A percentile compares a stretch with the other conserved stretches of the same genome.
Conservation (phyloP, 306 rosid genomes). For the apple (Malus domestica) region DNA sequence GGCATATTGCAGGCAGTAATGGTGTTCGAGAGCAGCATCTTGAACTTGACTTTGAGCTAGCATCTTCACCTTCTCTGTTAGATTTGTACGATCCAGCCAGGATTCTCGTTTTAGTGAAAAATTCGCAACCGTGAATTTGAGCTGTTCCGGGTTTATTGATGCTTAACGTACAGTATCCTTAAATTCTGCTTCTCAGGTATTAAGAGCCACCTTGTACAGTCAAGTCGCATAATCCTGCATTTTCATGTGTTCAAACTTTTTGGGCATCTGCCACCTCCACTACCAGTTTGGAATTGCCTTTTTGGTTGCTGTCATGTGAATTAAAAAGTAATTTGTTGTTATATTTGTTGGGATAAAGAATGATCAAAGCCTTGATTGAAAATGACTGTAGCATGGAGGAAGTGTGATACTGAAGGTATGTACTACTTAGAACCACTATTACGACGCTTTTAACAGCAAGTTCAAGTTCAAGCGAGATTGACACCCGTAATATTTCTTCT, state of each 20-base stretch:
- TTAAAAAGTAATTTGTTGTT: background rate
- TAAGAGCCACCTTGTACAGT: background rate
- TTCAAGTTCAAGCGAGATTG: background rate
- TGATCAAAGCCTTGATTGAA: background rate
- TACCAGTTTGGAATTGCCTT: constrained; percentile 14
- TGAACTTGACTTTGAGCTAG: no score
- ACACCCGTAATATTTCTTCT: no score
- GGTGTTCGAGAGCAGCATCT: no score
- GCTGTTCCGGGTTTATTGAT: background rate
- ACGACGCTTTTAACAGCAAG: background rate
- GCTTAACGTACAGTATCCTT: background rate
- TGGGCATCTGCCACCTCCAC: constrained; percentile 9
- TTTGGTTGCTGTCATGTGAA: background rate
- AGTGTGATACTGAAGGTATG: constrained; percentile 17
- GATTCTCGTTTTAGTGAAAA: background rate
- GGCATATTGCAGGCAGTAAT: constrained; percentile 27
- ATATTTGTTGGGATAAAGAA: background rate
- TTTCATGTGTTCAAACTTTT: background rate
- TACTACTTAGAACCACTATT: constrained; percentile 13
- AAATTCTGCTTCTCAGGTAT: background rate
- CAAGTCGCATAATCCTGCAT: background rate
- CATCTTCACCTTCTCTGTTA: background rate
- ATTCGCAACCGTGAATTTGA: background rate
- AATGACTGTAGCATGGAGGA: background rate
- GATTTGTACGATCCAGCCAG: background rate